Evolutionary conservation across 495 filamentous ascomycete species (phyloP).

Genomic region (Trichoderma gamsii): DNA sequence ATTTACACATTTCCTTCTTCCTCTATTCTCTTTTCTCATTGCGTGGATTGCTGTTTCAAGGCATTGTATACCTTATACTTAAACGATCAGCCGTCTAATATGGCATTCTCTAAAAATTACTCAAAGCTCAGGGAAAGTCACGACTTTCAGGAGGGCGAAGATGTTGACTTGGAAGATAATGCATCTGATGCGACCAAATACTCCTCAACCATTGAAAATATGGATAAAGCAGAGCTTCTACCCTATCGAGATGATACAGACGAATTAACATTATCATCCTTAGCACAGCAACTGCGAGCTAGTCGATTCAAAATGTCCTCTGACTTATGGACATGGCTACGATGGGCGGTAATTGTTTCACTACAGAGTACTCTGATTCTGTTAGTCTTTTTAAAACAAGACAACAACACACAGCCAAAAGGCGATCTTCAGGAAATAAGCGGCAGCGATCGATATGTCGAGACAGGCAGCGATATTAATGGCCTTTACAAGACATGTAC

Average conservation of each 20-base stretch:
- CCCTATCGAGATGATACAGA: neutral
- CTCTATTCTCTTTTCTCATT: neutral
- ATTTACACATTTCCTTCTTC: neutral
- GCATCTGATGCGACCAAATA: neutral
- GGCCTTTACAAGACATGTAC: neutral
- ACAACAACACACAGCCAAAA: neutral
- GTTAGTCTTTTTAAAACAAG: neutral
- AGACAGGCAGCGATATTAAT: neutral
- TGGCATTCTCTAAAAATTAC: neutral
- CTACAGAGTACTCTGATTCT: neutral
- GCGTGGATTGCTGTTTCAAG: neutral
- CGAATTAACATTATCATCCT: neutral
- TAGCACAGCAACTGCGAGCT: neutral
- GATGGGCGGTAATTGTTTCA: neutral
- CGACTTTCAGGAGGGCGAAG: neutral
- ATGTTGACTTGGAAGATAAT: neutral
- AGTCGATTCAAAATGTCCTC: neutral
- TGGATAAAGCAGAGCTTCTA: neutral
- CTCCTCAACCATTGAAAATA: neutral
- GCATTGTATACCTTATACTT: neutral
- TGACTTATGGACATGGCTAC: neutral
- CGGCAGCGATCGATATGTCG: neutral
- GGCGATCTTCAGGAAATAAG: neutral
- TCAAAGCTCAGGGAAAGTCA: neutral
- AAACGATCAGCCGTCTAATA: neutral